Conservation (phyloP, 2,329 filamentous ascomycete species). For the Penicillium sp. region DNA sequence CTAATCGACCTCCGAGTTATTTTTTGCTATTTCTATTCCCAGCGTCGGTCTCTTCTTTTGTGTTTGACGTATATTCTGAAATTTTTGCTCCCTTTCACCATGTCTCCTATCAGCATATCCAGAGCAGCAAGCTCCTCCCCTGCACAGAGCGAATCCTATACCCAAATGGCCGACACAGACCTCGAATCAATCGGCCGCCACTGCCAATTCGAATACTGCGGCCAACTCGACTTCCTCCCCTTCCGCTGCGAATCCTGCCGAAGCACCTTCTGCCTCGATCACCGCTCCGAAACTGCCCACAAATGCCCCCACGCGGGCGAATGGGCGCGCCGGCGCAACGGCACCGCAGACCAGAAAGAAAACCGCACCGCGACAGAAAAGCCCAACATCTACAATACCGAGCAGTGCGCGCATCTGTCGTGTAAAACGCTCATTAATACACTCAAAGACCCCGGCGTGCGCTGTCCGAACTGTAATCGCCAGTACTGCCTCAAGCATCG, state of each 20-base stretch:
- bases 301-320: constrained; percentile 63
- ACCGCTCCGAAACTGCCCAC: constrained; percentile 83
- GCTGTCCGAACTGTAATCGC: constrained; percentile 51
- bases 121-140: constrained; percentile 19
- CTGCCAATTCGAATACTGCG: constrained; percentile 89
- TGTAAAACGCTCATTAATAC: constrained; percentile 58
- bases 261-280: constrained; percentile 86
- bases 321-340: constrained; percentile 57
- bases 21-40: neutral
- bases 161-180: constrained; percentile 62
- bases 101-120: constrained; percentile 30
- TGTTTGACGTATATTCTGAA: neutral
- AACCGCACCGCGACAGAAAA: constrained; percentile 42
- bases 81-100: constrained; percentile 8
- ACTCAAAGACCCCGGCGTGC: constrained; percentile 51
- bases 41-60: neutral
- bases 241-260: constrained; percentile 90
- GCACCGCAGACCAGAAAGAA: constrained; percentile 26
- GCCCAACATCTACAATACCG: constrained; percentile 58
- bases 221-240: constrained; percentile 93
- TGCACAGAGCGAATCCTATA: constrained; percentile 32
- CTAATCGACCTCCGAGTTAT: constrained; percentile 4
- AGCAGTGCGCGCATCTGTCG: constrained; percentile 50
- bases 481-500: constrained; percentile 56
- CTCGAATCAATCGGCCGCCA: constrained; percentile 84